Conservation (phyloP, 495 filamentous ascomycete species). For the Aspergillus asperescens region DNA sequence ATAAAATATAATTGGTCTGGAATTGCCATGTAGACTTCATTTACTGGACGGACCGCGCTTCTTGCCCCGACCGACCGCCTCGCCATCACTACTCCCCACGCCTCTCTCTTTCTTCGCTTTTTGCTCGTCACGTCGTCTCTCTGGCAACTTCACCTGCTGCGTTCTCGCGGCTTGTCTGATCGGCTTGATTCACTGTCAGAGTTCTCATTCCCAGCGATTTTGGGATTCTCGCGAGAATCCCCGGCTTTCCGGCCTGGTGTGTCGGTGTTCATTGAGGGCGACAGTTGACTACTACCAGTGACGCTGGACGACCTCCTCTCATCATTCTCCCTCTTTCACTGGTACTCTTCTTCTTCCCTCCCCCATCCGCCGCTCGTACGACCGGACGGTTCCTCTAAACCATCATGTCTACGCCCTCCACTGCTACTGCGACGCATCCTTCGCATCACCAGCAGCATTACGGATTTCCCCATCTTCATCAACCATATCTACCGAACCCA, state of each 20-base stretch:
- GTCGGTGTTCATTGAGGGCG: constrained; percentile 15
- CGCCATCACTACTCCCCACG: constrained; percentile 20
- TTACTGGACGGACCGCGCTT: constrained; percentile 7
- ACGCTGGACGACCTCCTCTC: constrained; percentile 9
- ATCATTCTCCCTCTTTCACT: constrained; percentile 33
- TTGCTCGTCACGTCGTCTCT: constrained; percentile 11
- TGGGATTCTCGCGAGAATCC: constrained; percentile 16
- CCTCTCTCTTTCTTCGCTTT: constrained; percentile 10
- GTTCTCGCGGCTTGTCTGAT: background rate
- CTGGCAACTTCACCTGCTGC: background rate
- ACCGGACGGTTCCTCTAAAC: constrained; percentile 29
- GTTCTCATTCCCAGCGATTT: background rate
- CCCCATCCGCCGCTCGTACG: constrained; percentile 45
- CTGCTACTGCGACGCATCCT: constrained; percentile 69
- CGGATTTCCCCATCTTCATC: constrained; percentile 65
- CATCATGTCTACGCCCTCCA: constrained; percentile 82
- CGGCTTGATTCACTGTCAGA: background rate
- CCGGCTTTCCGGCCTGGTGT: constrained; percentile 20
- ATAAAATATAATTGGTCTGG: background rate
- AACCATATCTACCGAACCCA: constrained; percentile 50
- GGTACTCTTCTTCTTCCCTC: constrained; percentile 58
- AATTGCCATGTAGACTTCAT: background rate
- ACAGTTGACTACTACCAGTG: constrained; percentile 15
- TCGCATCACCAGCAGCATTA: constrained; percentile 63
- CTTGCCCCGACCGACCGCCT: constrained; percentile 25